Evolutionary conservation across 2,329 filamentous ascomycete genomes (phyloP).

Genomic region (Dothiorella sarmentorum): DNA sequence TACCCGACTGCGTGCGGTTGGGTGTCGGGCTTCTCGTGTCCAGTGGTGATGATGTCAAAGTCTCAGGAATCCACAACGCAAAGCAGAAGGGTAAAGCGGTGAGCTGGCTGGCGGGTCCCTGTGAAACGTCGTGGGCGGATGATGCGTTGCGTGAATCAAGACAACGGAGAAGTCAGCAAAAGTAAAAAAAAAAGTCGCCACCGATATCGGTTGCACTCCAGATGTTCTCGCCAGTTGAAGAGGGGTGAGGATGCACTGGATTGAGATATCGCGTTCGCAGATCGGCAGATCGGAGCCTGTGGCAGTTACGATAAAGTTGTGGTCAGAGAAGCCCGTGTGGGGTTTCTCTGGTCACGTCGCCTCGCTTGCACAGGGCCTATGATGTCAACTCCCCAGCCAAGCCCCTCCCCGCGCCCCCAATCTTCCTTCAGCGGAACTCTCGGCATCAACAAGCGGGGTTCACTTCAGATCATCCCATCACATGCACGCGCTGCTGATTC

Average conservation of each 20-base stretch:
- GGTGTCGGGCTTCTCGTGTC: background rate
- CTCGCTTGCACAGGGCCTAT: constrained; percentile 10
- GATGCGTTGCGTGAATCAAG: background rate
- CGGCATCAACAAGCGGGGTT: background rate
- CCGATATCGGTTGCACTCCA: background rate
- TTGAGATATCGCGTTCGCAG: background rate
- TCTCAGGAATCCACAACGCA: background rate
- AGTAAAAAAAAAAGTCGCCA: background rate
- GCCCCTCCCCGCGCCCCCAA: background rate
- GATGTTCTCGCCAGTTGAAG: background rate
- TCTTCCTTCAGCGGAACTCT: constrained; percentile 12
- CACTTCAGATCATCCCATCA: background rate
- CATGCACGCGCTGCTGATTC: background rate
- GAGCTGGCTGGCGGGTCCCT: background rate
- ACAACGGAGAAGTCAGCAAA: background rate
- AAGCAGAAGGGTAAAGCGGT: no score
- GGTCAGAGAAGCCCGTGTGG: constrained; percentile 12
- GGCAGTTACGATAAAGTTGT: constrained; percentile 15
- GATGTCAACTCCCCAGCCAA: constrained; percentile 4
- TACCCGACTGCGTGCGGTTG: no score
- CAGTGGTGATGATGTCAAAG: background rate
- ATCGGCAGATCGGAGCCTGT: background rate
- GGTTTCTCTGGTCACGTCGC: no score
- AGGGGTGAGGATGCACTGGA: background rate
- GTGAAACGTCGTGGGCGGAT: background rate